These are phyloP conservation scores for Ustilago lituana DNA, from an alignment of 1,284 basidiomycete genomes.

Conservation along the genomic window DNA sequence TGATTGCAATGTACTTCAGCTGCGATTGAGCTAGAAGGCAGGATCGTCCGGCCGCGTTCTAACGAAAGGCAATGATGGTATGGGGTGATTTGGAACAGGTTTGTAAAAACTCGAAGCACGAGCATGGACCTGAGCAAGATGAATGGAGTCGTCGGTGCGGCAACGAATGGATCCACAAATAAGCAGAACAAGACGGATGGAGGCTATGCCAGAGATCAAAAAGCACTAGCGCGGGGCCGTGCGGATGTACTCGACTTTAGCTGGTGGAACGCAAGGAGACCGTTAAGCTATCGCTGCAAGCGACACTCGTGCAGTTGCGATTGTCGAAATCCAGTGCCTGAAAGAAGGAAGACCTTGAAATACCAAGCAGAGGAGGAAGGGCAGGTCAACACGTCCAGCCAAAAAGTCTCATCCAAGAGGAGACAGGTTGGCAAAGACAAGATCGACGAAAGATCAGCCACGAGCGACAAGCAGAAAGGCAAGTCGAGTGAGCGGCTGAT, in stretches of 20 bases:
- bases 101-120: too few relatives aligned
- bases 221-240: not conserved
- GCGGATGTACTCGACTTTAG: not conserved
- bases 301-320: too few relatives aligned
- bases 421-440: not conserved
- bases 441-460: conserved; percentile 1
- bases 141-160: too few relatives aligned
- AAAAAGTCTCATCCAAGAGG: not conserved
- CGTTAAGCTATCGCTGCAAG: too few relatives aligned
- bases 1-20: conserved; percentile 1
- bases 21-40: not conserved
- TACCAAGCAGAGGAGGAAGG: not conserved
- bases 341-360: not conserved
- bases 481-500: not conserved
- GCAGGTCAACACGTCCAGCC: not conserved
- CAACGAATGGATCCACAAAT: too few relatives aligned
- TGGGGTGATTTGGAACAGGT: too few relatives aligned
- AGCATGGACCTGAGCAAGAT: too few relatives aligned
- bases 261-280: not conserved
- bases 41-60: not conserved
- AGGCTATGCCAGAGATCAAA: not conserved
- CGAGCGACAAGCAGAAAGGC: conserved; percentile 2
- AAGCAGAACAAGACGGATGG: too few relatives aligned
- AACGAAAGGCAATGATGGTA: too few relatives aligned
- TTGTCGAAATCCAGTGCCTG: too few relatives aligned